Evolutionary conservation across 192 early-diverging fungal genomes (phyloP), one percentile per base, ranked within the genome.

Genomic region (Rhizophagus sp.): DNA sequence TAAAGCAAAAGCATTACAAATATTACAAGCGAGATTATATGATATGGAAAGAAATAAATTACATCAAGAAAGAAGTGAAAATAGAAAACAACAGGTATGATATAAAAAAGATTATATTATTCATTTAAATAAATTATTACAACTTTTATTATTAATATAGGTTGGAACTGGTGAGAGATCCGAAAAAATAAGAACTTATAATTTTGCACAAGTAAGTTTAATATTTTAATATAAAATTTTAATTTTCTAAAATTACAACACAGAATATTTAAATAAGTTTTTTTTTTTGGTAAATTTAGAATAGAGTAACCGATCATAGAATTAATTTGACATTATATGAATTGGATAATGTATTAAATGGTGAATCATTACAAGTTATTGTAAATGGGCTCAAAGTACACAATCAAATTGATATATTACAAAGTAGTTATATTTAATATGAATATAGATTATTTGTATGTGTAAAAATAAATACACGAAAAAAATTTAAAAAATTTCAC

Each of bases 111-210:
- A 6, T 73, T 52, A 8, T 13, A 27, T 8, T 61, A 12, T 44
- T n/a, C 17, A 25, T 13, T 33, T 62, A 25, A 10, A 4, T 50
- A 22, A 22, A n/a, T 47, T 11, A 57, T 34, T 11, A 50, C 24
- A 71, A 30, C 8, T 70, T 39, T 73, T 39, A 6, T 73, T 34
- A 30, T 30, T 67, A 10, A 10, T 67, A 41, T 36, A 76, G 81
- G 86, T 92, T 68, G 92, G 91, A 47, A 83, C 90, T 13, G 94
- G 93, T 27, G 89, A 90, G 25, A 87, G 94, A 71, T 94, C 93
- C 0, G 94, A 95, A 82, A 94, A 94, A 84, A 93, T 94, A 73
- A 84, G 94, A 67, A 95, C 94, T 0, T 95, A 95, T 79, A 95
- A 95, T 75, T 95, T 88, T 78, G 89, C 92, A 36, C 94, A 94